Percentiles rank a stretch among this genome's conserved stretches.
These are phyloP conservation scores for Candida sanyiensis DNA, from an alignment of 805 yeast species.

Conservation along the genomic window DNA sequence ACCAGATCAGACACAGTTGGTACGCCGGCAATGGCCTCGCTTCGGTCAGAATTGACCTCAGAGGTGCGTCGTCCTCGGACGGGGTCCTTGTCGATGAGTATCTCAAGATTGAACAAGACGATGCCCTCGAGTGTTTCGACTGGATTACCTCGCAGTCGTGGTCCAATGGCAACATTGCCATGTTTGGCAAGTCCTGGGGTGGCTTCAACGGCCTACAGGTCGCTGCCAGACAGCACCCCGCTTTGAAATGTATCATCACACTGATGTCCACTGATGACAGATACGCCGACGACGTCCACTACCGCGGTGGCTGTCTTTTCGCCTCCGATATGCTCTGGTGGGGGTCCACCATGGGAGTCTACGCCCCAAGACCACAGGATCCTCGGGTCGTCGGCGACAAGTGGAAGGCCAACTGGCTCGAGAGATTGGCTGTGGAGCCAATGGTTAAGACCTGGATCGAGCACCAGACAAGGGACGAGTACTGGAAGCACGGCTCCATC, in stretches of 20 bases:
- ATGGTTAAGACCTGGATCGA: conserved; percentile 38
- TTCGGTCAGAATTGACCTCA: conserved; percentile 41
- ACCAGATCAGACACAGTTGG: conserved; percentile 40
- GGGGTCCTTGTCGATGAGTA: conserved; percentile 38
- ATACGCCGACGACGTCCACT: conserved; percentile 45
- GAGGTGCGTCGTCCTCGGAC: conserved; percentile 41
- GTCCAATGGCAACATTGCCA: conserved; percentile 42
- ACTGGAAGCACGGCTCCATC: conserved; percentile 45
- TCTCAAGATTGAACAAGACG: conserved; percentile 39
- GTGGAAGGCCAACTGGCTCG: conserved; percentile 38
- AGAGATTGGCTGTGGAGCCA: conserved; percentile 35
- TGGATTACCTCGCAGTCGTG: conserved; percentile 37
- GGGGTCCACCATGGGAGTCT: conserved; percentile 42
- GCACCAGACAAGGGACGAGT: conserved; percentile 40
- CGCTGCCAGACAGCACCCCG: conserved; percentile 43
- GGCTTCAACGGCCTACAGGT: conserved; percentile 43
- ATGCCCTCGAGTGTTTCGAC: conserved; percentile 37
- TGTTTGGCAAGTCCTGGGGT: conserved; percentile 47
- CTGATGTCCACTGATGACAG: conserved; percentile 43
- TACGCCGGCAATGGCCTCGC: conserved; percentile 43
- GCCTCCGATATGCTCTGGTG: conserved; percentile 46
- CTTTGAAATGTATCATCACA: conserved; percentile 38
- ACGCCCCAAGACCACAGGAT: conserved; percentile 42
- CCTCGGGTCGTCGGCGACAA: conserved; percentile 33
- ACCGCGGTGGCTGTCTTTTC: conserved; percentile 40